Base-by-base conservation (phyloP, 2,329 filamentous ascomycete species). In the Orbilia brochopaga region DNA sequence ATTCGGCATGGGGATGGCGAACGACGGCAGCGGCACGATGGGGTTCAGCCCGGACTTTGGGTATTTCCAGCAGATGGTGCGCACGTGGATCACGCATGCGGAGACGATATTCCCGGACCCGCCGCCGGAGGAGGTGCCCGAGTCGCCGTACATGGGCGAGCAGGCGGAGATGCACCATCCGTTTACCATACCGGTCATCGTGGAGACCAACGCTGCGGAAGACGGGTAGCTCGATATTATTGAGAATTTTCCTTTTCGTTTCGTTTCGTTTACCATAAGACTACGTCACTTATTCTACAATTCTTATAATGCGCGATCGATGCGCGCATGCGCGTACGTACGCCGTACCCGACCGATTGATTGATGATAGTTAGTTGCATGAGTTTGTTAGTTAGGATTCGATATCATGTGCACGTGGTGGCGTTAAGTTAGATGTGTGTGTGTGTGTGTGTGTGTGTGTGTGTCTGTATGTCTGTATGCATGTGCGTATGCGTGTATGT, bases 1-100 rank as follows among this genome's bases (percentile, higher is more conserved):
- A 24, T 77, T 77, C 50, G 76, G 76, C n/a, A 76, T 76, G 75
- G 76, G 76, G 15, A 74, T 77, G 58, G 75, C 75, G 11, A 75
- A 74, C n/a, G 73, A 73, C 50, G 69, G 74, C 23, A 74, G 74
- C 35, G 74, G 73, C 48, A 73, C 75, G 11, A 57, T 76, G 50
- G 75, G 76, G 11, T 73, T 77, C 50, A 76, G 73, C 30, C 75
- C 75, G 2, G 75, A 77, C 53, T 73, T 77, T 32, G 76, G 76
- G 1, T 65, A 76, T 51, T 77, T 76, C 54, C 76, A 77, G 55
- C 75, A 74, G 30, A 76, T 77, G 75, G 76, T 77, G 8, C 75
- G 75, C 40, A 69, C 72, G 3, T 77, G 75, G 75, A 76, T 77
- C 42, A 73, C 67, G 7, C 65, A 76, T 44, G 76, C 74, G 19